A percentile compares a stretch with the other conserved stretches of the same genome.
phyloP scores from a whole-genome alignment of 2,329 filamentous ascomycete genomes.

The Dothistroma septosporum region DNA sequence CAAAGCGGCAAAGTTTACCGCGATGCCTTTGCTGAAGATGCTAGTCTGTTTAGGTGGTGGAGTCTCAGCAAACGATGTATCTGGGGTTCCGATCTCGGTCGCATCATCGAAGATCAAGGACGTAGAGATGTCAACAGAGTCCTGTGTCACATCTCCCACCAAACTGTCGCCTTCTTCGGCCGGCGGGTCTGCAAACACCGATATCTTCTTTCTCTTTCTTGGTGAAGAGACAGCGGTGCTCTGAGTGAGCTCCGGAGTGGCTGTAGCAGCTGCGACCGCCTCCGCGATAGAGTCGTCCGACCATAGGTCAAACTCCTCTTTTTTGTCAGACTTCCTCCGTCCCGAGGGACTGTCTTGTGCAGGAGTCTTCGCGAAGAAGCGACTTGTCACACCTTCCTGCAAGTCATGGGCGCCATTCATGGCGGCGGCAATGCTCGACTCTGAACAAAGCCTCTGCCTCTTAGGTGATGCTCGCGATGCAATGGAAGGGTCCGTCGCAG shows the following conservation, averaged over 20 bases:
- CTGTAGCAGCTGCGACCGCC: slow-evolving; percentile 37
- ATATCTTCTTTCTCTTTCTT: slow-evolving; percentile 30
- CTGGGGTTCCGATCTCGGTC: slow-evolving; percentile 18
- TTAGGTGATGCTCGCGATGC: slow-evolving; percentile 18
- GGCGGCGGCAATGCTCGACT: slow-evolving; percentile 32
- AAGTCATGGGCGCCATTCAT: slow-evolving; percentile 20
- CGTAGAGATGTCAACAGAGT: slow-evolving; percentile 10
- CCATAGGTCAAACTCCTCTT: slow-evolving; percentile 44
- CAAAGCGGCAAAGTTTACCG: slow-evolving; percentile 22
- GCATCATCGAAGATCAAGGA: slow-evolving; percentile 12
- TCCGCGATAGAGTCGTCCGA: slow-evolving; percentile 48
- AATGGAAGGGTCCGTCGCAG: slow-evolving; percentile 34
- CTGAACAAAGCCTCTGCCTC: slow-evolving; percentile 39
- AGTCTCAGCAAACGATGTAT: slow-evolving; percentile 25
- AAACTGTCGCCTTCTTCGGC: slow-evolving; percentile 4
- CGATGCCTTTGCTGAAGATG: slow-evolving; percentile 26
- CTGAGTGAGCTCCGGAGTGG: slow-evolving; percentile 18
- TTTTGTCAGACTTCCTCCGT: slow-evolving; percentile 35
- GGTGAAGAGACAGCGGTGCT: slow-evolving; percentile 19
- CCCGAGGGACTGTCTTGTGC: slow-evolving; percentile 41
- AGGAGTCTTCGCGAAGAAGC: slow-evolving; percentile 40
- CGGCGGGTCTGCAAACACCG: slow-evolving; percentile 24
- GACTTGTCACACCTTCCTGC: slow-evolving; percentile 38
- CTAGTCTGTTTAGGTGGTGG: slow-evolving; percentile 10
- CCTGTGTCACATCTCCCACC: slow-evolving; percentile 11